Evolutionary conservation across 1,284 basidiomycete species (phyloP), one percentile per base, ranked within the genome.

Genomic region (Ustilago cynodontis): DNA sequence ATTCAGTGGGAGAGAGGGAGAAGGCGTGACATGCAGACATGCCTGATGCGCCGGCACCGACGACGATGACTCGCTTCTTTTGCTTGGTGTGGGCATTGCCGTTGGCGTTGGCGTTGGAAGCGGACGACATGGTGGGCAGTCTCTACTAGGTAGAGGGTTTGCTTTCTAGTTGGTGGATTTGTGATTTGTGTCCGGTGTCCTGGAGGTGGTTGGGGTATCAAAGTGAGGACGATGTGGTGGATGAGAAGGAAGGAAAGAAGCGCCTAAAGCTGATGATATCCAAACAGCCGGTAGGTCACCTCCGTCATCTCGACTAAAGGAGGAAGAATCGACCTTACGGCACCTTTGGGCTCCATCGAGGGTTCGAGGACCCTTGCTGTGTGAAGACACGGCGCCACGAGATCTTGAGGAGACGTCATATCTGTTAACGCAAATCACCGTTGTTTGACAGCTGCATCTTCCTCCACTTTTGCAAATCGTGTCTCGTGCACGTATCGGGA

Each of bases 61-160:
- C 79, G 59, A 83, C 75, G 31, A 79, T 68, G 58, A 83, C 79
- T n/a, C 82, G 73, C 58, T 82, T 83, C 73, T 78, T 79, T 24
- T 55, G 16, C 41, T 43, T 43, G n/a, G 41, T n/a, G 1, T 49
- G 22, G 47, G 1, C 20, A 22, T 62, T 45, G 50, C 2, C 57
- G 35, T 26, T 58, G 66, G 55, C 66, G 26, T 65, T 71, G 60
- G 33, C 33, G n/a, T 26, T 53, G 63, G 59, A 35, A 16, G 52
- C 33, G 31, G 60, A 62, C 58, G 60, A 41, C 62, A 65, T 71
- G 54, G 14, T 22, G 16, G 50, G 22, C 4, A 45, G 39, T 20
- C 20, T 29, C 5, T 43, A 9, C 31, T n/a, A n/a, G n/a, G n/a
- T n/a, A n/a, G n/a, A 20, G n/a, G 51, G 31, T 14, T 4, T 10